phyloP scores from a whole-genome alignment of 441 rosid species.

The Melastoma candidum region DNA sequence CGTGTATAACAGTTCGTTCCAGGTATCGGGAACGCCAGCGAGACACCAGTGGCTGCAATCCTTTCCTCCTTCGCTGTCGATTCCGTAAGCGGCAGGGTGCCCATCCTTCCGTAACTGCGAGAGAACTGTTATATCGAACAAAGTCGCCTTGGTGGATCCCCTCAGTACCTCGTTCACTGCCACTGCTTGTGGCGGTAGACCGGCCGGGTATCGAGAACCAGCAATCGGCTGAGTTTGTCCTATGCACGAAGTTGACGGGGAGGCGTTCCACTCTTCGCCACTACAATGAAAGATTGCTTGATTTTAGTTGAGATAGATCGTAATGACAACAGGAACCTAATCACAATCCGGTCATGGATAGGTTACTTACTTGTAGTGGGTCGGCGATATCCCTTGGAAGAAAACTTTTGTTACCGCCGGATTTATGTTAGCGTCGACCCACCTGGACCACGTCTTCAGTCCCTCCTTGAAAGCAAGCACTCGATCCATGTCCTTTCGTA shows the following conservation, averaged over 20 bases:
- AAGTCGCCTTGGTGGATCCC: constrained; percentile 24
- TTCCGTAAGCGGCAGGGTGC: constrained; percentile 39
- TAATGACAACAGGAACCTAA: too few species aligned
- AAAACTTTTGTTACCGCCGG: constrained; percentile 22
- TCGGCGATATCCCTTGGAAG: constrained; percentile 30
- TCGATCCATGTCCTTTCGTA: constrained; percentile 26
- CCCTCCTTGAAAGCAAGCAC: constrained; percentile 23
- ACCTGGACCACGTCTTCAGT: constrained; percentile 27
- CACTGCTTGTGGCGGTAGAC: constrained; percentile 11
- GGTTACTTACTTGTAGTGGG: constrained; percentile 27
- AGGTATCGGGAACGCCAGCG: constrained; percentile 51
- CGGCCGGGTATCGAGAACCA: constrained; percentile 17
- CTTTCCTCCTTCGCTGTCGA: constrained; percentile 20
- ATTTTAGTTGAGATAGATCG: background rate
- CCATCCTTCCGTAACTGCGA: constrained; percentile 43
- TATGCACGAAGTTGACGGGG: constrained; percentile 16
- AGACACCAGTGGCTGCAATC: constrained; percentile 68
- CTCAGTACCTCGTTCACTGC: constrained; percentile 21
- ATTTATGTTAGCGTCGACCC: constrained; percentile 24
- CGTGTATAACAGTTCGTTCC: constrained; percentile 41
- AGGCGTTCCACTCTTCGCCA: constrained; percentile 28
- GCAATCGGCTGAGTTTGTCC: constrained; percentile 27
- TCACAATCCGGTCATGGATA: background rate
- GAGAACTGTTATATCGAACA: constrained; percentile 33
- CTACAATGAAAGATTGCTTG: constrained; percentile 8